Evolutionary conservation across 768 basidiomycete species (phyloP), one percentile per base, ranked within the genome.

Genomic region (Boletus tomentosulus): DNA sequence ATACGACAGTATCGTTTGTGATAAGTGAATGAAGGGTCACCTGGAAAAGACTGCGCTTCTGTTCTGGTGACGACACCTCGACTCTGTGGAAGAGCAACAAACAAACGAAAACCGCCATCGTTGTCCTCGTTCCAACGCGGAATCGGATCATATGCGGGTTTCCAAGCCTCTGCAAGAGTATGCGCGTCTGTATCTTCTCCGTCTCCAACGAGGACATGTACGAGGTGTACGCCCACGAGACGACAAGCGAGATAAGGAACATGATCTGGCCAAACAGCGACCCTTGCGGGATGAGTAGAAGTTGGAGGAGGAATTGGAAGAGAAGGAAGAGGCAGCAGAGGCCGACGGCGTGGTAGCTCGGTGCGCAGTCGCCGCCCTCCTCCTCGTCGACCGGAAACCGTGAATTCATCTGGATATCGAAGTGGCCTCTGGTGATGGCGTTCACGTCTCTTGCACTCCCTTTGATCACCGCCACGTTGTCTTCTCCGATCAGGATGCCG

Each of bases 131-230:
- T 0, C 55, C 58, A 22, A 55, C 48, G 15, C 54, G 41, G 27
- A 59, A 70, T 34, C 53, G 49, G 8, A 0, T 24, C 50, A 69
- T 55, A 10, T 19, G 0, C 0, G 60, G 64, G 4, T 44, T 8
- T 3, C 38, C 55, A 13, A 68, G 59, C 16, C 33, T 50, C 31
- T 50, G 7, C 5, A 53, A 60, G 22, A 70, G 54, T 10, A 67
- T 31, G 0, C 19, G 2, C 15, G 37, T 42, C 44, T 70, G 65
- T 46, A 63, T 57, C 50, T 60, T 66, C 48, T 65, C 60, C 33
- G 58, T 66, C 57, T 78, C 74, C 66, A 77, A 51, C 2, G 66
- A 69, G 4, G 71, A 64, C 4, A 71, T 56, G 44, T 63, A 71
- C 0, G 65, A 61, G 35, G 70, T 74, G 27, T 74, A 70, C n/a